These are phyloP conservation scores for Vigna mungo DNA, from an alignment of 306 rosid species.

Conservation along the genomic window DNA sequence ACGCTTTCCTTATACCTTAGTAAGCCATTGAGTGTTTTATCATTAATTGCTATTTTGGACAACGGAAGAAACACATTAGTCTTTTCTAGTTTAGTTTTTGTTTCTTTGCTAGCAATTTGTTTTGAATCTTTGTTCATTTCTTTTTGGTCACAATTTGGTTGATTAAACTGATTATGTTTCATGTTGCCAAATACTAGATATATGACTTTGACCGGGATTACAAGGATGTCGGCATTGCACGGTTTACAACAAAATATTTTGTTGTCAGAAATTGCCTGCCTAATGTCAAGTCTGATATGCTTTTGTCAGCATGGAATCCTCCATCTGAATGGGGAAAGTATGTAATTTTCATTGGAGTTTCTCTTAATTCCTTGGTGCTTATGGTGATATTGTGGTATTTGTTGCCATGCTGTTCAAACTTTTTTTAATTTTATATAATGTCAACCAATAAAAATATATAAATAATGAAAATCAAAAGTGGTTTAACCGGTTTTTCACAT, in stretches of 20 bases:
- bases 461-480: not conserved
- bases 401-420: conserved; percentile 30
- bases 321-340: conserved; percentile 96
- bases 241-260: conserved; percentile 88
- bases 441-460: not conserved
- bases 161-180: conserved; percentile 47
- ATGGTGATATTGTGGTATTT: conserved; percentile 37
- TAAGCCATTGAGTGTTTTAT: conserved; percentile 24
- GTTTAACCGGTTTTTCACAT: not conserved
- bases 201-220: conserved; percentile 97
- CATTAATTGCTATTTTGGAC: conserved; percentile 4
- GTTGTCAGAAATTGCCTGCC: conserved; percentile 93
- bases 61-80: conserved; percentile 17
- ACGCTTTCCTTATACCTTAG: conserved; percentile 6
- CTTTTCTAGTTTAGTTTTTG: conserved; percentile 36
- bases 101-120: conserved; percentile 35
- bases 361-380: conserved; percentile 45
- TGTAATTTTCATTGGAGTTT: conserved; percentile 47
- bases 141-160: conserved; percentile 37
- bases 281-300: conserved; percentile 93
- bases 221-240: conserved; percentile 96
- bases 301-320: conserved; percentile 97
- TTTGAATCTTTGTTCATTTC: conserved; percentile 17
- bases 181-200: conserved; percentile 58
- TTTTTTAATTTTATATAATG: not conserved